Percentiles rank a stretch among this genome's conserved stretches.
Evolutionary conservation across 331 rosid species (phyloP).

Genomic region (Acacia pycnantha): DNA sequence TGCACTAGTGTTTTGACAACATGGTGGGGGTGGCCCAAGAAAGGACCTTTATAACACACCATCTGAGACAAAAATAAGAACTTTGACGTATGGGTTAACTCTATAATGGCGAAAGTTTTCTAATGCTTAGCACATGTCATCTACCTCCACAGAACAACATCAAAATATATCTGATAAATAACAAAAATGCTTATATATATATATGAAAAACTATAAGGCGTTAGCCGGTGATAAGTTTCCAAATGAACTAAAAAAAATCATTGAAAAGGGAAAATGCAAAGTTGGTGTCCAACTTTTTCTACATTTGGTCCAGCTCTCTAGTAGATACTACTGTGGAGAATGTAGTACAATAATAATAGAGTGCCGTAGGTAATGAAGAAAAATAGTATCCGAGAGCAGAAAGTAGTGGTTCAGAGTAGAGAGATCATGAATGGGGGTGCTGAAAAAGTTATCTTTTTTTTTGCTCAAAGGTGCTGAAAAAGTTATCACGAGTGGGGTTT

Average conservation of each 20-base stretch:
- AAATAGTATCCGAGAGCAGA: not conserved
- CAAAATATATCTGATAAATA: not conserved
- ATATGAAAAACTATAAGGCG: not conserved
- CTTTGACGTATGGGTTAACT: not conserved
- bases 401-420: slow-evolving; percentile 29
- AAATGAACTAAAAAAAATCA: not conserved
- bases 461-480: too few relatives aligned
- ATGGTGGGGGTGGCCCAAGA: not conserved
- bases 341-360: not conserved
- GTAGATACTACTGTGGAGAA: not conserved
- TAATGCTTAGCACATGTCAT: slow-evolving; percentile 2
- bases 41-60: not conserved
- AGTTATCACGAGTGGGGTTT: slow-evolving; percentile 26
- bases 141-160: not conserved
- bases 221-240: not conserved
- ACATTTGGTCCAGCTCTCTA: not conserved
- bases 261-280: not conserved
- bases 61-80: not conserved
- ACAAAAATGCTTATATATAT: not conserved
- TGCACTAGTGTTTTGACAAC: too few relatives aligned
- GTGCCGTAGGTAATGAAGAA: not conserved
- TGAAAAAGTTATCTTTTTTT: slow-evolving; percentile 5
- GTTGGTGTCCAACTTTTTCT: not conserved
- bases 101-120: not conserved
- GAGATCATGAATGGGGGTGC: not conserved